Evolutionary conservation across 805 yeast genomes (phyloP).

Genomic region (Wickerhamiella vanderwaltii): DNA sequence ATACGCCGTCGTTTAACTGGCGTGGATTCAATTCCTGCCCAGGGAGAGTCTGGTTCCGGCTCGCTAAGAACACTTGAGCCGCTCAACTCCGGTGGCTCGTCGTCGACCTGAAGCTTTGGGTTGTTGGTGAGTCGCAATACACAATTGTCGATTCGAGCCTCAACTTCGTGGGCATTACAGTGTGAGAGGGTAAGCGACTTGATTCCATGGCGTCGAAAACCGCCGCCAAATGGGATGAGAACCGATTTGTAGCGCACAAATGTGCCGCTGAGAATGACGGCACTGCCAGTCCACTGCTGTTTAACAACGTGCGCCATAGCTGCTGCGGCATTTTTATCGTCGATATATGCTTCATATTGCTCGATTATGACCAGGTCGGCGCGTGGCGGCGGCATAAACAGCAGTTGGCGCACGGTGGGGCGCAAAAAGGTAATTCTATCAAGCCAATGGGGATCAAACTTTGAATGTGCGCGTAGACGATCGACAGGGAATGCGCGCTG

Average conservation of each 20-base stretch:
- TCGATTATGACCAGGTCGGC: conserved; percentile 21
- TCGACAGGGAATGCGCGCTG: conserved; percentile 19
- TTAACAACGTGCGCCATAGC: neutral
- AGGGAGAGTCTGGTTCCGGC: neutral
- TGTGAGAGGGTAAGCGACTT: neutral
- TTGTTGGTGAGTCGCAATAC: conserved; percentile 53
- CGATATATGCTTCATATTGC: conserved; percentile 13
- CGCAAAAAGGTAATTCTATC: conserved; percentile 8
- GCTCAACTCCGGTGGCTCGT: conserved; percentile 74
- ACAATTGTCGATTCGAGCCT: neutral
- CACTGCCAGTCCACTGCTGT: neutral
- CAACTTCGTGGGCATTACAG: neutral
- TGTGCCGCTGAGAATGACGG: neutral
- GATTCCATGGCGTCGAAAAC: neutral
- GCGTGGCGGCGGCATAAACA: conserved; percentile 7
- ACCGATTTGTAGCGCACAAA: neutral
- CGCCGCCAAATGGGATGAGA: neutral
- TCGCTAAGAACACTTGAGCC: conserved; percentile 54
- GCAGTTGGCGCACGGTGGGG: conserved; percentile 11
- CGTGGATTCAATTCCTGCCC: neutral
- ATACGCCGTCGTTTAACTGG: neutral
- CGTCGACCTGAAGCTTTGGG: conserved; percentile 66
- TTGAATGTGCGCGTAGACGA: conserved; percentile 14
- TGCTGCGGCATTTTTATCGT: neutral
- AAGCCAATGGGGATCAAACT: conserved; percentile 11